Evolutionary conservation across 768 basidiomycete genomes (phyloP), one percentile per base, ranked within the genome.

Genomic region (Suillus paluster): DNA sequence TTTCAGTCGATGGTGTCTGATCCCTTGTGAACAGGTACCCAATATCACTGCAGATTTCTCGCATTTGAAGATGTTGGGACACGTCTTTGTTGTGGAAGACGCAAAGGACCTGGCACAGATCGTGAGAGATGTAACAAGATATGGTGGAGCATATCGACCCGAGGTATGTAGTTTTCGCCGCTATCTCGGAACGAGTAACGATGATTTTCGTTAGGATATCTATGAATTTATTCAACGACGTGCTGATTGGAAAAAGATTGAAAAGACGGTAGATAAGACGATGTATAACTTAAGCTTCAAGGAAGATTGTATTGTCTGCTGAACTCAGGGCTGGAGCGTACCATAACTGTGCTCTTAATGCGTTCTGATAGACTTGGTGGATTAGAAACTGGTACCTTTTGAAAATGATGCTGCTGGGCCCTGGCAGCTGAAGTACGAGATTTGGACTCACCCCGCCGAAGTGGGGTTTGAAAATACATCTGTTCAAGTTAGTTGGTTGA

Each of bases 241-340:
- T 38, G 91, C 93, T 8, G 97, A 99, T 73, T 99, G 97, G 97
- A 97, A 97, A 79, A 96, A 93, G 79, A 99, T 99, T 63, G 96
- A 99, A 74, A 97, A 94, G 77, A 89, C 86, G 30, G 97, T 99
- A 55, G 94, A 95, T 79, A 94, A 94, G 80, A 88, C 93, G 54
- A 95, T 95, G 93, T 95, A 95, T 77, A 94, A 91, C 75, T 75
- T 95, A 56, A 92, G 90, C 72, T 93, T 97, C 70, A 95, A 92
- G 70, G 95, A 97, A 72, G 95, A 97, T 71, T 97, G 95, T 80
- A 70, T 86, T 30, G 69, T 87, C 46, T 72, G 71, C 64, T 82
- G 65, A 65, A 25, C 17, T 38, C 55, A 44, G 55, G 58, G 8
- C 49, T 1, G 19, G 33, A n/a, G 48, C 19, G 27, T 27, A 19